phyloP scores from a whole-genome alignment of 2,329 filamentous ascomycete species.

The Neopestalotiopsis sp. region DNA sequence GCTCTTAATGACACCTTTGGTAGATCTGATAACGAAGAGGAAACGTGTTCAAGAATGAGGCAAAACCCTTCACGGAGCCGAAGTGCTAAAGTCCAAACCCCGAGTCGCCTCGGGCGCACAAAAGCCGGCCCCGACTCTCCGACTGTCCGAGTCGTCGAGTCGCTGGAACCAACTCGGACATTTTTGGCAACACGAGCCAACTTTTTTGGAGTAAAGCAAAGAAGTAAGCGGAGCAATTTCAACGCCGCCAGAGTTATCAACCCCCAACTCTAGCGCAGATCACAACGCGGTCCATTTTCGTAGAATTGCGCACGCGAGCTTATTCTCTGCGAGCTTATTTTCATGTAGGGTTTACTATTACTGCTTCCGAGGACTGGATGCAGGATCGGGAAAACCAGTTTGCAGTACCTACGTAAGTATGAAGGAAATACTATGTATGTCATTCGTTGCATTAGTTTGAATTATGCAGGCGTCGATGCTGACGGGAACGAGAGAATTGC shows the following conservation, averaged over 20 bases:
- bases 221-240: conserved; percentile 15
- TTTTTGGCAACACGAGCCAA: background rate
- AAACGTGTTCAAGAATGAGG: background rate
- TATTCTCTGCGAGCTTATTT: background rate
- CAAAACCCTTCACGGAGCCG: background rate
- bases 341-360: background rate
- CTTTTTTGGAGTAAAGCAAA: background rate
- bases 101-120: conserved; percentile 2
- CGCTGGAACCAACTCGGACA: background rate
- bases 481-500: no score
- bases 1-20: background rate
- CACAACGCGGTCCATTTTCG: conserved; percentile 10
- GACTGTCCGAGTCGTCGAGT: background rate
- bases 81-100: conserved; percentile 7
- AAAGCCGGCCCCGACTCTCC: conserved; percentile 1
- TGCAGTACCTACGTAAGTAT: background rate
- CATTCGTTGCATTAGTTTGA: background rate
- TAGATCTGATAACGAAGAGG: background rate
- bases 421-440: background rate
- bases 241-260: conserved; percentile 15
- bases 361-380: background rate
- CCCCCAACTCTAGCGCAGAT: background rate
- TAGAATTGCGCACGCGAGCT: background rate
- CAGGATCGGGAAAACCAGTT: background rate
- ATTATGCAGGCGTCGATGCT: no score